A percentile compares a stretch with the other conserved stretches of the same genome.
phyloP scores from a whole-genome alignment of 2,329 filamentous ascomycete species.

The Penicillium sp. region DNA sequence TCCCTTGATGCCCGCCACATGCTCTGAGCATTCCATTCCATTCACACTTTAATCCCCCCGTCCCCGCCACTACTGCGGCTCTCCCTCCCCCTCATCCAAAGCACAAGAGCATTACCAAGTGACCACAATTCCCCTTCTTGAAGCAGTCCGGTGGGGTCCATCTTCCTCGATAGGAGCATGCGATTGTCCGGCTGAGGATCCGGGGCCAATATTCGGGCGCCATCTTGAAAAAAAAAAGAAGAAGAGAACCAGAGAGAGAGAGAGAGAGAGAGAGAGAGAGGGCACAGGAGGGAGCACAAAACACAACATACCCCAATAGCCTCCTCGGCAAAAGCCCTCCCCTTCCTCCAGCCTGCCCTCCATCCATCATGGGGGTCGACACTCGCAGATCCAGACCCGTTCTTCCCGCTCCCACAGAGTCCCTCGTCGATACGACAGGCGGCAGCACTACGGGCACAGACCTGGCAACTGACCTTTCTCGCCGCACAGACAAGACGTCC shows the following conservation, averaged over 20 bases:
- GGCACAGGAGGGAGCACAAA: background rate
- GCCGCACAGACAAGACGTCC: slow-evolving; percentile 46
- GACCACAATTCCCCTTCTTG: slow-evolving; percentile 13
- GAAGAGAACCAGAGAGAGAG: background rate
- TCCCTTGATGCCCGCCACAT: slow-evolving; percentile 6
- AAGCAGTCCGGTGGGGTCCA: slow-evolving; percentile 8
- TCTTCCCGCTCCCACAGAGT: slow-evolving; percentile 47
- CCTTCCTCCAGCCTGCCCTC: slow-evolving; percentile 8
- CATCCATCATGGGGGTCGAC: slow-evolving; percentile 43
- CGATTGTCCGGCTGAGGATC: slow-evolving; percentile 28
- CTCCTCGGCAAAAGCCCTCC: background rate
- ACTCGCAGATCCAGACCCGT: slow-evolving; percentile 45
- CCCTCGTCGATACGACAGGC: slow-evolving; percentile 41
- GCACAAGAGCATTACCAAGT: slow-evolving; percentile 17
- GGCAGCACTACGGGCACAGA: slow-evolving; percentile 42
- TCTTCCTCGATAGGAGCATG: slow-evolving; percentile 27
- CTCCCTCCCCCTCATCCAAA: slow-evolving; percentile 11
- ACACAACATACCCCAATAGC: no score
- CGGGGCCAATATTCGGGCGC: background rate
- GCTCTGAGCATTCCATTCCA: slow-evolving; percentile 8
- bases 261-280: background rate
- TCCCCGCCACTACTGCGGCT: slow-evolving; percentile 5
- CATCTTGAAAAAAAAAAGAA: background rate
- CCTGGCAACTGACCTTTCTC: slow-evolving; percentile 46
- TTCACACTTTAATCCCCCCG: slow-evolving; percentile 5